Base-by-base conservation (phyloP, 75 land plant genomes). In the Selaginella tamariscina region DNA sequence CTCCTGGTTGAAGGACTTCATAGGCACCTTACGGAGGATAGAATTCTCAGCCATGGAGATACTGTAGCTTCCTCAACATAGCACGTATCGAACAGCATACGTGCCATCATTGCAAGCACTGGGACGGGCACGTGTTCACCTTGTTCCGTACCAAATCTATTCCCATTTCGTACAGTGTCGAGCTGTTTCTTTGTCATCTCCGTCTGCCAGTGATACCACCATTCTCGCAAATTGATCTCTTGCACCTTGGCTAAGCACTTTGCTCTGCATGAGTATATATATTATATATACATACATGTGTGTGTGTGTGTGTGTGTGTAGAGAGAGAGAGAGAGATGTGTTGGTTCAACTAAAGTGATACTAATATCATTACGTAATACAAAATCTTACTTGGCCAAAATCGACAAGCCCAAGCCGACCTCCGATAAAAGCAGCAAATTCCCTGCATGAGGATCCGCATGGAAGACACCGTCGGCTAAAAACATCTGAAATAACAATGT, bases 381-480 rank as follows among this genome's bases (percentile, higher is more conserved):
- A 15, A 39, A 15, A 39, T 39, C 22, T 54, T 59, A 78, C 80
- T 67, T 78, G 80, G n/a, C 80, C 80, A 33, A 69, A 78, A 39
- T 78, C 80, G 30, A 78, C 68, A 13, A 78, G 73, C 80, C 80
- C 24, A 78, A 65, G 23, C 73, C 68, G 5, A 77, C 80, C 70
- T 78, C 80, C 39, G 73, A 29, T 2, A 78, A 63, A 24, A 78
- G 56, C 31, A 78, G 70, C 2, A 78, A 74, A 56, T 78, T 78
- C 11, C 80, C 80, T 30, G 80, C 80, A 70, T 78, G 80, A 30
- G 80, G 80, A 78, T 78, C 80, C 13, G 80, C 80, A 71, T 78
- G 80, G 32, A 78, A 78, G 18, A 78, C 54, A 24, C 80, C 80
- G 67, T 78, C 80, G 32, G 74, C n/a, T 57, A 78, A 62, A 11